Base-by-base conservation (phyloP, 352 stramenopile genomes). In the Phytophthora hybrid region DNA sequence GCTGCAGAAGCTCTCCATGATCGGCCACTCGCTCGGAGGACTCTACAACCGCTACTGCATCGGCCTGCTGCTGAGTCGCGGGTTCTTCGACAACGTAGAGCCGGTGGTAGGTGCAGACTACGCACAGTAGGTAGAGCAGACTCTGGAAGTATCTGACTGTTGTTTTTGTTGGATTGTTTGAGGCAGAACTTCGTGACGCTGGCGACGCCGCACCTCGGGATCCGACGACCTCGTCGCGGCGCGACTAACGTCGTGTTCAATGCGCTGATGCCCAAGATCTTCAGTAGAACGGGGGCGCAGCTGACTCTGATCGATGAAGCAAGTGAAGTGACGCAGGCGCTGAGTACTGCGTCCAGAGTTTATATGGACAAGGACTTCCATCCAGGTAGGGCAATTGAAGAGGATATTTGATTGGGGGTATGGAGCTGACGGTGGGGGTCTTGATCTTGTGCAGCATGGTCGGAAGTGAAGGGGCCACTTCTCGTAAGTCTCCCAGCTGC, bases 31-130 rank as follows among this genome's bases (percentile, higher is more conserved):
- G 41, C 82, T 96, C 14, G 89, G 89, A 49, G 89, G 89, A 1
- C 76, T 96, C 19, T 96, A 96, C 66, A 78, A 82, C n/a, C 84
- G 89, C 53, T 96, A 92, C 73, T 92, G 83, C 68, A 78, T 93
- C 60, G 87, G 84, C 8, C 44, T 94, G 59, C 65, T 96, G 31
- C 86, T 87, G 41, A 53, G 71, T n/a, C 77, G 84, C 31, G 83
- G 87, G 7, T 96, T 96, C 79, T 96, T 96, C 41, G 70, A 80
- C 23, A 69, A 82, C 46, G 53, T 93, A 19, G 78, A 91, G 61
- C 87, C 89, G n/a, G 86, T 93, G 86, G 89, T 93, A 47, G 4
- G 34, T 13, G 10, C 10, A 14, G 9, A 37, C 14, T 16, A n/a
- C 19, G 26, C 56, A 23, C 31, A 37, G n/a, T 9, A 1, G 9